Evolutionary conservation across 1,284 basidiomycete species (phyloP), one percentile per base, ranked within the genome.

Genomic region (Moesziomyces globuligerus): DNA sequence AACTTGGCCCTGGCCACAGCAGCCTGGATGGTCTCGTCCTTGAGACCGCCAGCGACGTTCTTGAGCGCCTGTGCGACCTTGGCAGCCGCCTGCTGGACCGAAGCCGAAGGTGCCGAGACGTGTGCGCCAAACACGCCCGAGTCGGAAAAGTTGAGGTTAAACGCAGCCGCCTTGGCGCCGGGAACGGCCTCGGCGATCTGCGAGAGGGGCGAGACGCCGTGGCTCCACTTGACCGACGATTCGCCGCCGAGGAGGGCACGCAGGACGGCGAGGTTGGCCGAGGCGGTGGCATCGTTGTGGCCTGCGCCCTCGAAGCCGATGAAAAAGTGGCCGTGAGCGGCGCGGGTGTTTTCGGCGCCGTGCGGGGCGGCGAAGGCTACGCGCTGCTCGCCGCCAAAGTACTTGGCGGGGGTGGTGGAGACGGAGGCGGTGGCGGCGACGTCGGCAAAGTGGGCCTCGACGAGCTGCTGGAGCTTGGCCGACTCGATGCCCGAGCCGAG

Each of bases 1-100:
- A 80, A 82, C 52, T 80, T 82, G 57, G 79, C 79, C 64, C 78
- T 78, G 41, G 78, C 79, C 40, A 78, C 64, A 20, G 80, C 80
- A 17, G 61, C 59, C 40, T 57, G 32, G 53, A 76, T 55, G 38
- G 74, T 49, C 34, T 82, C 76, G 18, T 76, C 59, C 49, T 61
- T 66, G 26, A 75, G 43, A 26, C 76, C 69, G 18, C 59, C 57
- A 17, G 79, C 78, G 24, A 76, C 62, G 40, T 74, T 58, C 62
- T 79, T 74, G 59, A 82, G 54, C 1, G 76, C 78, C 50, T 75
- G 48, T 10, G 55, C 56, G 10, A 74, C 75, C 48, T 66, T 54
- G 62, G 54, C 53, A 34, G 74, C 74, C 18, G 79, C 80, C 28
- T 72, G 61, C 38, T 57, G 46, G 15, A 80, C 54, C 26, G 64